These are phyloP conservation scores for Candida quercuum DNA, from an alignment of 805 yeast species.

Conservation along the genomic window DNA sequence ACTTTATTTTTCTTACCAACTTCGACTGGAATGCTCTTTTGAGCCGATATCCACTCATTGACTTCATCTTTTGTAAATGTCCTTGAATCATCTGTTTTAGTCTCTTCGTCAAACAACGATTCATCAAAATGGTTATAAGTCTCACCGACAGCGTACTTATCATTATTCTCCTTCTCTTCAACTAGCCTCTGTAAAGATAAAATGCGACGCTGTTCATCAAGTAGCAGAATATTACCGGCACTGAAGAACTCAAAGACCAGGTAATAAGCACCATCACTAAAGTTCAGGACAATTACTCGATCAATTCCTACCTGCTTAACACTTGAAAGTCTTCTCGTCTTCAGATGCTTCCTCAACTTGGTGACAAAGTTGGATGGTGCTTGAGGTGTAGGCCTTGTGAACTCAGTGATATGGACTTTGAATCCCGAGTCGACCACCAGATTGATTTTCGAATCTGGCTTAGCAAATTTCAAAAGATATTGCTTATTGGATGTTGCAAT, in stretches of 20 bases:
- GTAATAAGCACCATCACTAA: slow-evolving; percentile 75
- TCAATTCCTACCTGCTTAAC: slow-evolving; percentile 74
- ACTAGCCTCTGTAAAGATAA: slow-evolving; percentile 75
- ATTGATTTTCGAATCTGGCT: slow-evolving; percentile 75
- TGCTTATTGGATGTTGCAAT: slow-evolving; percentile 66
- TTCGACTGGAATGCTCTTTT: slow-evolving; percentile 3
- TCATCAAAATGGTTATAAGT: slow-evolving; percentile 57
- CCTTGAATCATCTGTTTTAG: slow-evolving; percentile 6
- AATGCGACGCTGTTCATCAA: slow-evolving; percentile 65
- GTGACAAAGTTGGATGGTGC: slow-evolving; percentile 82
- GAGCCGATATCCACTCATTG: slow-evolving; percentile 22
- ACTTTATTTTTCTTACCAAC: slow-evolving; percentile 37
- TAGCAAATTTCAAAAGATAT: slow-evolving; percentile 71
- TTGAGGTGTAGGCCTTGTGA: slow-evolving; percentile 73
- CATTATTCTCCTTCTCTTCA: slow-evolving; percentile 61
- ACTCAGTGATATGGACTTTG: slow-evolving; percentile 72
- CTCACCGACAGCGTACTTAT: slow-evolving; percentile 70
- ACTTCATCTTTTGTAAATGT: slow-evolving; percentile 13
- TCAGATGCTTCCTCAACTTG: slow-evolving; percentile 81
- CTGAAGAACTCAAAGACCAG: slow-evolving; percentile 89
- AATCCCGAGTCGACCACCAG: slow-evolving; percentile 84
- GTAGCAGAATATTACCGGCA: slow-evolving; percentile 83
- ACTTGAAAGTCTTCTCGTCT: slow-evolving; percentile 68
- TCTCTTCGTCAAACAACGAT: slow-evolving; percentile 33
- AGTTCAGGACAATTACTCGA: slow-evolving; percentile 77